Base-by-base conservation (phyloP, 176 grass and related monocot genomes). In the Avena atlantica region DNA sequence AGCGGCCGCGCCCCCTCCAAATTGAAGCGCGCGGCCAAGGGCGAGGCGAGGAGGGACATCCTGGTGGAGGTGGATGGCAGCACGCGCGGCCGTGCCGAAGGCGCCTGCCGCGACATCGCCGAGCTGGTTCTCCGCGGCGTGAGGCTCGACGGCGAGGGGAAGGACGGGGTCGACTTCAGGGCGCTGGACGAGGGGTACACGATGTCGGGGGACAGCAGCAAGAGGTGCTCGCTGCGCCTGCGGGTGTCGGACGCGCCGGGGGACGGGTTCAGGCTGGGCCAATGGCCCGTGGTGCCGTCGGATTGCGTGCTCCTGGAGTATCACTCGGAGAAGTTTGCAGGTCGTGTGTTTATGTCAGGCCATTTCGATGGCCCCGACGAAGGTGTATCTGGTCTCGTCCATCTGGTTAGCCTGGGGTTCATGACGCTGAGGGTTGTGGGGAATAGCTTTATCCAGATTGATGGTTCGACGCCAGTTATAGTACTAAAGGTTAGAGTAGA, bases 321-420 rank as follows among this genome's bases (percentile, higher is more conserved):
- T 0, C 50, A 49, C 15, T 52, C 83, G 15, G 84, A 73, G 62
- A 70, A 82, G 14, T 47, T 64, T n/a, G 53, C 17, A 3, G 71
- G 53, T 44, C 12, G 80, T 10, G 67, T 87, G 76, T 34, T 90
- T 58, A 47, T 94, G 13, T 91, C 93, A 3, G 93, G 93, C 48
- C 64, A 31, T 14, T 94, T 95, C 57, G 96, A 98, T 88, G 96
- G 92, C 7, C 75, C 96, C 3, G 93, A 95, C 25, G 92, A 98
- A 74, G 87, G 92, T 4, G 72, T 95, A n/a, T 98, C 92, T 20
- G 83, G 90, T 31, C 86, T 98, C 37, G 92, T 74, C 2, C 93
- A 95, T 79, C 70, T 98, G 85, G 88, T 94, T 47, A 95, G 78
- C 45, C 12, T 95, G 86, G 92, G 90, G 53, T 98, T 88, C 48